These are phyloP conservation scores for Penicillium sp. DNA, from an alignment of 2,329 filamentous ascomycete species.

Conservation along the genomic window DNA sequence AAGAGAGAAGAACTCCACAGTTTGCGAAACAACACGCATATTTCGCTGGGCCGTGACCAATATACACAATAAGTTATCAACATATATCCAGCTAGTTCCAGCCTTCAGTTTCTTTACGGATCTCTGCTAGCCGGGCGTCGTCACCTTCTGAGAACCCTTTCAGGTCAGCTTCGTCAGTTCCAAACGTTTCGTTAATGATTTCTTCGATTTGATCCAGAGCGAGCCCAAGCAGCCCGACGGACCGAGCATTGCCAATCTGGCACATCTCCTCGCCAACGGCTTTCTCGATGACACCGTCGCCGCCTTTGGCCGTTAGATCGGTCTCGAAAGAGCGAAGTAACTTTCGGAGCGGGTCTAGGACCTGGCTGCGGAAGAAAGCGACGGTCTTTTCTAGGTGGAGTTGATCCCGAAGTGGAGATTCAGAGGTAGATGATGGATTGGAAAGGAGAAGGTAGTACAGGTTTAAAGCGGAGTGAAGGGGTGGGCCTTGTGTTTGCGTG, in stretches of 20 bases:
- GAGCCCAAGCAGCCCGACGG: conserved; percentile 34
- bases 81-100: conserved; percentile 10
- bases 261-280: conserved; percentile 37
- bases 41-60: too few relatives aligned
- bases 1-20: too few relatives aligned
- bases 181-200: conserved; percentile 29
- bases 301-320: conserved; percentile 34
- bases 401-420: conserved; percentile 47
- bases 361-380: conserved; percentile 32
- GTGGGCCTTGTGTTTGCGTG: conserved; percentile 46
- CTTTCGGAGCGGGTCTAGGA: conserved; percentile 34
- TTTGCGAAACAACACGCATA: too few relatives aligned
- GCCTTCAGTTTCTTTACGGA: conserved; percentile 26
- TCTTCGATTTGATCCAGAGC: conserved; percentile 39
- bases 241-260: conserved; percentile 35
- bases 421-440: too few relatives aligned
- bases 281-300: conserved; percentile 36
- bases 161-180: conserved; percentile 26
- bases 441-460: conserved; percentile 58
- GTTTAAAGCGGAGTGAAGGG: conserved; percentile 56
- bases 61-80: too few relatives aligned
- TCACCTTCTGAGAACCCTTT: conserved; percentile 31
- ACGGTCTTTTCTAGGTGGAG: conserved; percentile 46
- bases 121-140: conserved; percentile 26
- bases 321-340: conserved; percentile 33